Percentiles rank a stretch among this genome's conserved stretches.
Conservation (phyloP, 2,329 filamentous ascomycete genomes). For the Aspergillus sclerotialis region DNA sequence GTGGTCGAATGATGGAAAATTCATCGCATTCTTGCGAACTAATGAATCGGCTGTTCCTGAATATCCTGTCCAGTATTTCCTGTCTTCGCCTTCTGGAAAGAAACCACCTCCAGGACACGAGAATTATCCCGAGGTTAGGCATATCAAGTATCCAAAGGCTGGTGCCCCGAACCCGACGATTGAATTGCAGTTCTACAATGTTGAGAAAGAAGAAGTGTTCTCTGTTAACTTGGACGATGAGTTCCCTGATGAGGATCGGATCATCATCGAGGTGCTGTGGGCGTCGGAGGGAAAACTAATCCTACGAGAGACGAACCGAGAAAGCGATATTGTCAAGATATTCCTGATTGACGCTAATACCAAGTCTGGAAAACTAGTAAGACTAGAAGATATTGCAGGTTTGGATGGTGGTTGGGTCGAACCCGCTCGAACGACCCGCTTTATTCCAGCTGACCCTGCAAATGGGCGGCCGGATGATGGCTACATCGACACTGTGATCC, state of each 20-base stretch:
- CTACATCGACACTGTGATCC: slow-evolving; percentile 84
- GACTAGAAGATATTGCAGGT: slow-evolving; percentile 69
- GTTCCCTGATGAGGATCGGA: slow-evolving; percentile 71
- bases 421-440: slow-evolving; percentile 77
- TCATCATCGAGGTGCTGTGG: slow-evolving; percentile 93
- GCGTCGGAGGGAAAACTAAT: slow-evolving; percentile 72
- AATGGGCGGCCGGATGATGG: slow-evolving; percentile 76
- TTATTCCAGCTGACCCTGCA: slow-evolving; percentile 72
- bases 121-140: slow-evolving; percentile 78
- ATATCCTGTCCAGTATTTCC: slow-evolving; percentile 88
- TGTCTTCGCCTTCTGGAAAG: slow-evolving; percentile 74
- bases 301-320: slow-evolving; percentile 86
- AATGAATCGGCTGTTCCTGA: slow-evolving; percentile 89
- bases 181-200: slow-evolving; percentile 80
- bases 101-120: slow-evolving; percentile 65
- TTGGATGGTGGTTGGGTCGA: slow-evolving; percentile 98
- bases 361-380: slow-evolving; percentile 69
- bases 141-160: slow-evolving; percentile 97
- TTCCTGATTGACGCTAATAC: slow-evolving; percentile 72
- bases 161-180: slow-evolving; percentile 90
- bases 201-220: slow-evolving; percentile 70
- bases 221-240: slow-evolving; percentile 68
- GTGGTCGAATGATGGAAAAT: slow-evolving; percentile 90
- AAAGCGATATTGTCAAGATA: slow-evolving; percentile 84
- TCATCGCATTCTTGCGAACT: slow-evolving; percentile 83